A percentile compares a stretch with the other conserved stretches of the same genome.
phyloP scores from a whole-genome alignment of 352 stramenopile genomes.

The Phytopythium delawarense region DNA sequence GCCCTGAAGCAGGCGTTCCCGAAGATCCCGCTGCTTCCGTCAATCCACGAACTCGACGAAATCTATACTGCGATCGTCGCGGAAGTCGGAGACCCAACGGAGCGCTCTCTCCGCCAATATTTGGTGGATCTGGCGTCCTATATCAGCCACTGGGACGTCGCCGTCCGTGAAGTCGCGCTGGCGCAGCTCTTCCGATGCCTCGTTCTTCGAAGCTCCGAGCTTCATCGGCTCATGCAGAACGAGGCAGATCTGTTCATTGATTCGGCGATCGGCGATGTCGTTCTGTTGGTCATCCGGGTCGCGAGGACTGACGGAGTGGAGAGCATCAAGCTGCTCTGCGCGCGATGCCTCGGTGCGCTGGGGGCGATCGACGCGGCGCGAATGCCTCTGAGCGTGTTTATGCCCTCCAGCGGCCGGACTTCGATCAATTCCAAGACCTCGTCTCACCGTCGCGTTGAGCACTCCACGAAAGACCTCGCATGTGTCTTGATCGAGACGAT shows the following conservation, averaged over 20 bases:
- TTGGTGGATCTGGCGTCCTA: constrained; percentile 53
- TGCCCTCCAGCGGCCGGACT: constrained; percentile 25
- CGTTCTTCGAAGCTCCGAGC: constrained; percentile 50
- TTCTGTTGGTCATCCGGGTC: constrained; percentile 68
- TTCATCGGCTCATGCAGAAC: constrained; percentile 66
- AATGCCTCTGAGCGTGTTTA: constrained; percentile 66
- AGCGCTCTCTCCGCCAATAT: constrained; percentile 41
- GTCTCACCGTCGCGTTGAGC: constrained; percentile 38
- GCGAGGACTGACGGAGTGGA: constrained; percentile 60
- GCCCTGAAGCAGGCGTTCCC: constrained; percentile 65
- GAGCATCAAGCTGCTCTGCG: constrained; percentile 63
- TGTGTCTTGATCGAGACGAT: constrained; percentile 80
- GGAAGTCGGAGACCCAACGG: constrained; percentile 53
- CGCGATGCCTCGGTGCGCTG: constrained; percentile 69
- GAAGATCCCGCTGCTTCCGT: constrained; percentile 63
- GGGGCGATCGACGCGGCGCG: constrained; percentile 77
- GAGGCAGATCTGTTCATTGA: constrained; percentile 70
- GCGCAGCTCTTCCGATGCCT: constrained; percentile 64
- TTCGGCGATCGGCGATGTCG: constrained; percentile 40
- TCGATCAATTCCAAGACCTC: constrained; percentile 7
- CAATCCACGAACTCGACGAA: constrained; percentile 58
- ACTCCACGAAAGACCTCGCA: constrained; percentile 76
- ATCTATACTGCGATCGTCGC: constrained; percentile 51
- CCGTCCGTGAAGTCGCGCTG: constrained; percentile 75
- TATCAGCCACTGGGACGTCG: constrained; percentile 74